Evolutionary conservation across 495 filamentous ascomycete species (phyloP).

Genomic region (Oleoguttula mirabilis): DNA sequence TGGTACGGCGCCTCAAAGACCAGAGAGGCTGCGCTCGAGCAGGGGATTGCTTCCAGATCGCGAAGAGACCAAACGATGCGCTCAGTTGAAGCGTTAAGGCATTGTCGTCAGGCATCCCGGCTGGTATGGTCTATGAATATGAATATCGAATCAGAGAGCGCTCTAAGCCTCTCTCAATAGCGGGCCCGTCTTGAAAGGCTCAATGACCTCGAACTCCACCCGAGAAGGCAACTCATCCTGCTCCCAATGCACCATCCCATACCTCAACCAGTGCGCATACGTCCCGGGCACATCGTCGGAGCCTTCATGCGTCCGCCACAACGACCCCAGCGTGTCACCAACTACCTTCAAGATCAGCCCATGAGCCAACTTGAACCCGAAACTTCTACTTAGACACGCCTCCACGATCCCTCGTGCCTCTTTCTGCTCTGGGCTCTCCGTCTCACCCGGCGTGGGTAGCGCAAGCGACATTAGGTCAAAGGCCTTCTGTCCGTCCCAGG

Average conservation of each 20-base stretch:
- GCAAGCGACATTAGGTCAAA: conserved; percentile 41
- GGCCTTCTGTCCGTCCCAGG: conserved; percentile 37
- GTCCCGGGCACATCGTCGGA: conserved; percentile 30
- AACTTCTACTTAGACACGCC: conserved; percentile 35
- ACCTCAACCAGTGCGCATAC: conserved; percentile 38
- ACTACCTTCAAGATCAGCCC: conserved; percentile 38
- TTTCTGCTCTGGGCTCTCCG: conserved; percentile 38
- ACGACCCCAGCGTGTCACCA: conserved; percentile 34
- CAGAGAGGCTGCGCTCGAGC: too few relatives aligned
- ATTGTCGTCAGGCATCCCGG: too few relatives aligned
- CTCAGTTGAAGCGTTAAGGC: too few relatives aligned
- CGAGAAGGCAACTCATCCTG: conserved; percentile 29
- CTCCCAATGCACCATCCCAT: conserved; percentile 29
- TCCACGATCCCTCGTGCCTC: conserved; percentile 40
- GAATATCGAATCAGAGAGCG: too few relatives aligned
- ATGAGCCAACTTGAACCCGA: conserved; percentile 43
- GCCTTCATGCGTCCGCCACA: conserved; percentile 38
- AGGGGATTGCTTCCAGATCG: too few relatives aligned
- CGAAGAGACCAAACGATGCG: too few relatives aligned
- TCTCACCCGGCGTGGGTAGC: conserved; percentile 34
- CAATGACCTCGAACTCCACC: conserved; percentile 27
- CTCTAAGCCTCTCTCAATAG: too few relatives aligned
- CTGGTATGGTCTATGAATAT: too few relatives aligned
- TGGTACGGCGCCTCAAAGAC: too few relatives aligned
- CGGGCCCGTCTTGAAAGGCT: conserved; percentile 32